These are phyloP conservation scores for Platismatia glauca DNA, from an alignment of 495 filamentous ascomycete genomes.

Conservation along the genomic window DNA sequence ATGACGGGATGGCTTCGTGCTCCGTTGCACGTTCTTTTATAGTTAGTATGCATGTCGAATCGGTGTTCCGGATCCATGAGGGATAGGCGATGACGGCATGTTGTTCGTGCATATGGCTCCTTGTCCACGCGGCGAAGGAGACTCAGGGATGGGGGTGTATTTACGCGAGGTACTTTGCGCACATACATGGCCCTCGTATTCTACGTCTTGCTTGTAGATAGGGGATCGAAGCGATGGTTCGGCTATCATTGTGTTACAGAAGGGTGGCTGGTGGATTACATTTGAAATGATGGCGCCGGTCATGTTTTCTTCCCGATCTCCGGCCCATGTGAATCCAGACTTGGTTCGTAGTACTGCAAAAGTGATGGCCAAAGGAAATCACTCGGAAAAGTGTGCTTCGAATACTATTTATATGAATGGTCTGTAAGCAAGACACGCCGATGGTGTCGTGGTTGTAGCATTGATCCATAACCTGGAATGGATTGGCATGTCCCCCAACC, in stretches of 20 bases:
- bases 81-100: background rate
- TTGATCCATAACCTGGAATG: too few relatives aligned
- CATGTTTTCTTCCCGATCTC: background rate
- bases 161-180: background rate
- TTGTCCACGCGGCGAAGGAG: background rate
- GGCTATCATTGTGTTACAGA: background rate
- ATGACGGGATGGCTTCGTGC: background rate
- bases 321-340: background rate
- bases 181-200: background rate
- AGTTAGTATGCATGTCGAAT: background rate
- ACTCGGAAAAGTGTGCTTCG: too few relatives aligned
- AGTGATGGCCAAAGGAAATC: too few relatives aligned
- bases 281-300: too few relatives aligned
- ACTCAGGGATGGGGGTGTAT: background rate
- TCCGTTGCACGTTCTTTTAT: background rate
- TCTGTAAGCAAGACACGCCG: too few relatives aligned
- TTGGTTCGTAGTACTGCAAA: background rate
- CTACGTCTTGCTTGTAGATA: background rate
- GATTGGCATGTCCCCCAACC: too few relatives aligned
- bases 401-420: too few relatives aligned
- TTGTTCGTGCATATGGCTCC: background rate
- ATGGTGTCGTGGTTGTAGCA: too few relatives aligned
- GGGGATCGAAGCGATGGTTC: background rate
- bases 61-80: background rate
- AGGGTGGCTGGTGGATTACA: background rate